Conservation (phyloP, 2,329 filamentous ascomycete genomes). For the Monilinia fructigena region DNA sequence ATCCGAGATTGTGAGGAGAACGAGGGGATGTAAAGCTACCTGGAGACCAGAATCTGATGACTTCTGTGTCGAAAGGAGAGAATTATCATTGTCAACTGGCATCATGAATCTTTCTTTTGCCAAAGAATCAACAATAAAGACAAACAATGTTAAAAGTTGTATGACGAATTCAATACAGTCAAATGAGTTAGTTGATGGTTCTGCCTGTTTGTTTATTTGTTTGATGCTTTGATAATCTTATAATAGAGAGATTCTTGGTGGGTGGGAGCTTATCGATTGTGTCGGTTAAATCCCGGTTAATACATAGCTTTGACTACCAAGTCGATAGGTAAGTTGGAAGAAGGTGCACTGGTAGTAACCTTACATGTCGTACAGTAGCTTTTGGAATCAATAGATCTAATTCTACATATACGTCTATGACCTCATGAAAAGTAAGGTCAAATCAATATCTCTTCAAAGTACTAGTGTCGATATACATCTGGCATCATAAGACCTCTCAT, state of each 20-base stretch:
- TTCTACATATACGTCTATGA: no score
- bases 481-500: no score
- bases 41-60: constrained; percentile 66
- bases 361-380: background rate
- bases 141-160: background rate
- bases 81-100: constrained; percentile 49
- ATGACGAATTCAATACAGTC: background rate
- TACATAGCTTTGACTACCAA: no score
- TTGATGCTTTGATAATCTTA: background rate
- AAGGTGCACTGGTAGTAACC: no score
- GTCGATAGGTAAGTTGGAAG: no score
- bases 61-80: constrained; percentile 65
- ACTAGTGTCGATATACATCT: no score
- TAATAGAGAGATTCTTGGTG: background rate
- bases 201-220: background rate
- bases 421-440: no score
- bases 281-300: constrained; percentile 1
- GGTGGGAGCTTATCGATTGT: constrained; percentile 19
- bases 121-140: background rate
- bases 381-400: background rate
- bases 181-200: background rate
- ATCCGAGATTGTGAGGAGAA: constrained; percentile 94
- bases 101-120: constrained; percentile 42
- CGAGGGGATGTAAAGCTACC: constrained; percentile 85
- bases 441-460: no score